Evolutionary conservation across 225 moss, liverwort and hornwort species (phyloP), one percentile per base, ranked within the genome.

Genomic region (Antitrichia curtipendula): DNA sequence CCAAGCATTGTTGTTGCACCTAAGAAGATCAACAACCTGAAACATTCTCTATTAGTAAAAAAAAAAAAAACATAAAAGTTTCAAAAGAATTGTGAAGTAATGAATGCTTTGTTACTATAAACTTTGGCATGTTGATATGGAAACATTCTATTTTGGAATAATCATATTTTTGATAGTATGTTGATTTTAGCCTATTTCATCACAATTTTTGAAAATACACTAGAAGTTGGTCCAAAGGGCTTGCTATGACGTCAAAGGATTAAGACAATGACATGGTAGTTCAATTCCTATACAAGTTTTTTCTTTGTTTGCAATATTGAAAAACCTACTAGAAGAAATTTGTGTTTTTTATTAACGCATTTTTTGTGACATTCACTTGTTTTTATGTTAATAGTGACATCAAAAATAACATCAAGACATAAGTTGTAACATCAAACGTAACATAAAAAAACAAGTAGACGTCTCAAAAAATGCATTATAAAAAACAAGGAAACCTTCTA

Each of bases 1-100:
- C 93, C 92, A 54, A 91, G 45, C 40, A 95, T 94, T 40, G 92
- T 93, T 24, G 85, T 78, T 47, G 69, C 76, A 32, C 96, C 94
- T 31, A 96, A 74, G 21, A 88, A 64, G 17, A 96, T 91, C 24
- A 95, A 31, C 54, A 96, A 27, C 94, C 95, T 90, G 20, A 47
- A 71, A 78, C 24, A n/a, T 20, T 24, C 8, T n/a, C 12, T 2
- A 52, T 65, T 65, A 21, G 32, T 59, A 2, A 53, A 41, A 50
- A 13, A 1, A 59, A n/a, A n/a, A n/a, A n/a, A n/a, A n/a, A 29
- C 3, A 3, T 8, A 40, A 6, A 12, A 12, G 3, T 59, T 60
- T 5, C 3, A 28, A 18, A 28, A 60, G 40, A 43, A 16, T 23
- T 63, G 2, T 17, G 10, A 59, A 24, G 22, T 23, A 31, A 34